Conservation (phyloP, 139 green algal species). For the Chlamydomonas incerta region DNA sequence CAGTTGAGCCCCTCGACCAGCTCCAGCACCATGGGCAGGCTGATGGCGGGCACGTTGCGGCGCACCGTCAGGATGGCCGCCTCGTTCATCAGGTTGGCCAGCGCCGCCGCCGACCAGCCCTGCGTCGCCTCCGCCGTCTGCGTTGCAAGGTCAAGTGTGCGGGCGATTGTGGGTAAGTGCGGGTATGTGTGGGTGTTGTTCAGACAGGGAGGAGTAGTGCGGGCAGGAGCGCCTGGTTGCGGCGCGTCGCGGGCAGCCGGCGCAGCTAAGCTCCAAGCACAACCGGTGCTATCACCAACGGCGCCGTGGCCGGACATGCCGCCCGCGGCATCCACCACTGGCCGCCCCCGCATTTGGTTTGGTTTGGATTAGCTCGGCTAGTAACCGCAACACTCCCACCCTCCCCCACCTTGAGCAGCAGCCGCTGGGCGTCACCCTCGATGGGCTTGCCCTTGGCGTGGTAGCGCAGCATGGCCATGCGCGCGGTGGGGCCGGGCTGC, state of each 20-base stretch:
- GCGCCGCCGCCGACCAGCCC: conserved; percentile 67
- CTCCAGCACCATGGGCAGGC: conserved; percentile 66
- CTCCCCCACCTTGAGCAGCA: conserved; percentile 54
- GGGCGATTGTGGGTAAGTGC: too few species aligned
- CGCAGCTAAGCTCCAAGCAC: too few species aligned
- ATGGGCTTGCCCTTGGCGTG: conserved; percentile 63
- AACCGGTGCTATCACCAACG: too few species aligned
- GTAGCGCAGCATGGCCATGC: conserved; percentile 69
- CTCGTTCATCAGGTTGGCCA: conserved; percentile 83
- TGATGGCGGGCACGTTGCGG: conserved; percentile 59
- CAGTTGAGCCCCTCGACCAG: conserved; percentile 66
- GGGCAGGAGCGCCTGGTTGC: too few species aligned
- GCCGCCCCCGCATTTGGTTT: too few species aligned
- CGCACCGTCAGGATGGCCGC: conserved; percentile 75
- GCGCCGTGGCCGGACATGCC: too few species aligned
- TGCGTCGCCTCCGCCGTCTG: not conserved
- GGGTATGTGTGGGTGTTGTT: too few species aligned
- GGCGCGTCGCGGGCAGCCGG: too few species aligned
- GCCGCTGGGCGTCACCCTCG: conserved; percentile 8
- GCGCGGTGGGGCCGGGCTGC: conserved; percentile 56
- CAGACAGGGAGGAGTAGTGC: too few species aligned
- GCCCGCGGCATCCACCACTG: too few species aligned
- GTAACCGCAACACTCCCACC: not conserved
- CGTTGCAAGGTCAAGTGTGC: too few species aligned
- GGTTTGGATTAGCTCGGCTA: too few species aligned